These are phyloP conservation scores for Colletotrichum theobromicola DNA, from an alignment of 2,329 filamentous ascomycete genomes.

Conservation along the genomic window DNA sequence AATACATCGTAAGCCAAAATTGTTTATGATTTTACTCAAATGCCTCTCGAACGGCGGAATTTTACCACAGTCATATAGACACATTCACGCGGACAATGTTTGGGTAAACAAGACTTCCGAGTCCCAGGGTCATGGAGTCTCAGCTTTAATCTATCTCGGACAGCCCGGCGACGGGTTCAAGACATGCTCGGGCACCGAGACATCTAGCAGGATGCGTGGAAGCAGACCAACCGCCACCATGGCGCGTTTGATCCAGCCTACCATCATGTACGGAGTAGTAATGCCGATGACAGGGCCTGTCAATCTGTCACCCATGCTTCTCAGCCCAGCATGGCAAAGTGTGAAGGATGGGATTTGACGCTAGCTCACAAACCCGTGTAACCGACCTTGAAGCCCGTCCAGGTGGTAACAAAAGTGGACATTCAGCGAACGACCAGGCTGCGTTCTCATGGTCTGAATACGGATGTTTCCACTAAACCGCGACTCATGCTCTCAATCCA, in stretches of 20 bases:
- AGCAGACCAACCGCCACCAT: background rate
- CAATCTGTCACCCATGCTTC: background rate
- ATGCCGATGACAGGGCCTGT: background rate
- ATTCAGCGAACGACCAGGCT: background rate
- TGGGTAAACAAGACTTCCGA: background rate
- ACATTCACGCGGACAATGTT: background rate
- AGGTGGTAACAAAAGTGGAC: background rate
- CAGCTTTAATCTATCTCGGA: background rate
- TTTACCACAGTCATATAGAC: background rate
- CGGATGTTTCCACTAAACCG: background rate
- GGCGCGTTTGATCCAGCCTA: background rate
- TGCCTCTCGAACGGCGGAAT: background rate
- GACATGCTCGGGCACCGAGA: background rate
- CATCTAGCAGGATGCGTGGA: background rate
- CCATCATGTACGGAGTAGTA: background rate
- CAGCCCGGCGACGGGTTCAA: background rate
- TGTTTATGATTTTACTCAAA: too few relatives aligned
- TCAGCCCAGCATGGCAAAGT: background rate
- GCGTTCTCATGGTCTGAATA: background rate
- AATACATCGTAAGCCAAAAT: too few relatives aligned
- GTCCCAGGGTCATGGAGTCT: background rate
- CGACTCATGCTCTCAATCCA: constrained; percentile 4
- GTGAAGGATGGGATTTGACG: background rate
- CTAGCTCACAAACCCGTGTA: background rate
- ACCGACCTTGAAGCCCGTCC: background rate